Evolutionary conservation across 768 basidiomycete genomes (phyloP).

Genomic region (Pleurotus giganteus): DNA sequence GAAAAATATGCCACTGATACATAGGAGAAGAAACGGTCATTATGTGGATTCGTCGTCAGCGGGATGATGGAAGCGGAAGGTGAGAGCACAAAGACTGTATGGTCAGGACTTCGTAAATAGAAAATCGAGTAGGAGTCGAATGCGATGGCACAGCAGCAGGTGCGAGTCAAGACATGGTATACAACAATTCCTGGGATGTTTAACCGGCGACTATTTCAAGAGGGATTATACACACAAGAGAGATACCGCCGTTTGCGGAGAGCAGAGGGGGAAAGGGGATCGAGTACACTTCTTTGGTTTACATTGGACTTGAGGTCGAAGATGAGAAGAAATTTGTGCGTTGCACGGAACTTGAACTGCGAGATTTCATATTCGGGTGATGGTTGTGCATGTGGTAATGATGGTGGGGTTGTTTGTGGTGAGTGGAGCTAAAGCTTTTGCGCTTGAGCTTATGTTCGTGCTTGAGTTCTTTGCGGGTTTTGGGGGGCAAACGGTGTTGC

Average conservation of each 20-base stretch:
- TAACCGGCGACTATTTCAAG: not conserved
- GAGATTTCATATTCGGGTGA: slow-evolving; percentile 63
- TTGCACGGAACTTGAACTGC: slow-evolving; percentile 55
- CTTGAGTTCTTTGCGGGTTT: slow-evolving; percentile 62
- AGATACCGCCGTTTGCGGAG: not conserved
- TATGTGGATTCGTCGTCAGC: not conserved
- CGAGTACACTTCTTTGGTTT: slow-evolving; percentile 4
- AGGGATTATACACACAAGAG: not conserved
- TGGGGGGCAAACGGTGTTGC: slow-evolving; percentile 38
- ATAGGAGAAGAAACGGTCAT: not conserved
- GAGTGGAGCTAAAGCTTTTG: slow-evolving; percentile 45
- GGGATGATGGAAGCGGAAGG: not conserved
- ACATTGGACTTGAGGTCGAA: slow-evolving; percentile 17
- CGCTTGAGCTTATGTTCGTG: slow-evolving; percentile 70
- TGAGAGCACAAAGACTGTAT: not conserved
- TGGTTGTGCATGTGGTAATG: slow-evolving; percentile 57
- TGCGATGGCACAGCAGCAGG: not conserved
- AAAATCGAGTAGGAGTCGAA: not conserved
- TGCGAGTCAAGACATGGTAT: slow-evolving; percentile 1
- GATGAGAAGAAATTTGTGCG: slow-evolving; percentile 33
- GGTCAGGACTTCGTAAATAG: not conserved
- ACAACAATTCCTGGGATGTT: slow-evolving; percentile 3
- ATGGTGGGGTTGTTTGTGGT: slow-evolving; percentile 43
- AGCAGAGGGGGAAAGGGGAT: not conserved
- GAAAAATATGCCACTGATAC: slow-evolving; percentile 6